These are phyloP conservation scores for Saccharomycopsis fermentans DNA, from an alignment of 805 yeast genomes.

Conservation along the genomic window DNA sequence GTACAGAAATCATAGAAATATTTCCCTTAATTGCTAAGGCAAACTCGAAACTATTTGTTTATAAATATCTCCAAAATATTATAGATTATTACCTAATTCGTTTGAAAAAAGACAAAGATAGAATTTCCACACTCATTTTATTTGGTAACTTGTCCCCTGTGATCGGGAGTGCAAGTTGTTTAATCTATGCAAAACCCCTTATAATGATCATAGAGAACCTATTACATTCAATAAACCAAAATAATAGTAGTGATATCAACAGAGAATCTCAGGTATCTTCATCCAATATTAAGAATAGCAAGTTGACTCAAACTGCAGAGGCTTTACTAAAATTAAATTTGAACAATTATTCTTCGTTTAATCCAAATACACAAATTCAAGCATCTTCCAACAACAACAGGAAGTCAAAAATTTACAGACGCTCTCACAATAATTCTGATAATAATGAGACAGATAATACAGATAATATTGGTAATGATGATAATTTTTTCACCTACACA, in stretches of 20 bases:
- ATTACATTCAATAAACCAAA: constrained; percentile 3
- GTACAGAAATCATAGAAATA: constrained; percentile 77
- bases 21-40: constrained; percentile 77
- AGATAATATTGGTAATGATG: neutral
- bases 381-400: constrained; percentile 1
- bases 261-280: neutral
- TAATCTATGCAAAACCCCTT: constrained; percentile 13
- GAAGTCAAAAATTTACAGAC: neutral
- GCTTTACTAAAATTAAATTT: constrained; percentile 2
- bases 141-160: constrained; percentile 51
- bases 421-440: neutral
- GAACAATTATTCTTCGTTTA: constrained; percentile 13
- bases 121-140: constrained; percentile 63
- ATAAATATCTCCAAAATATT: constrained; percentile 70
- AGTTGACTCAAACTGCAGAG: constrained; percentile 4
- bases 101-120: constrained; percentile 65
- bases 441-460: neutral
- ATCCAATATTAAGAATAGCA: neutral
- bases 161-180: constrained; percentile 11
- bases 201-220: constrained; percentile 12
- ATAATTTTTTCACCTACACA: constrained; percentile 1
- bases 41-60: constrained; percentile 65
- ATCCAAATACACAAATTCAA: constrained; percentile 6
- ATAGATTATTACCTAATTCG: constrained; percentile 69
- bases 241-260: neutral